phyloP scores from a whole-genome alignment of 768 basidiomycete genomes.

The Gyrodon lividus region DNA sequence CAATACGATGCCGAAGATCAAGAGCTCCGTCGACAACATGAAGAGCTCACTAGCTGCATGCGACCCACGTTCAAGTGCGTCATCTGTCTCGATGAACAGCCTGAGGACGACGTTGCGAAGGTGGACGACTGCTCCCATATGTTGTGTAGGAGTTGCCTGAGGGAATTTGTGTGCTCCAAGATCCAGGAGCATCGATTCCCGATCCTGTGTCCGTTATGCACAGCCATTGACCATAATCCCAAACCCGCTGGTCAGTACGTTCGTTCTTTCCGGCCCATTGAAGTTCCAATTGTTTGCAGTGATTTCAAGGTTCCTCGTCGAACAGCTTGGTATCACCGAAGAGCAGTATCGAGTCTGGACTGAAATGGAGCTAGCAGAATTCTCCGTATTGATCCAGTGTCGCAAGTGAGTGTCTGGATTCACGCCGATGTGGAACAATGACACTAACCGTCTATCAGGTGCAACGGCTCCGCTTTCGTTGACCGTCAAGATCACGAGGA shows the following conservation, averaged over 20 bases:
- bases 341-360: slow-evolving; percentile 40
- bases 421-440: background rate
- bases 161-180: slow-evolving; percentile 40
- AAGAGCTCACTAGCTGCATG: slow-evolving; percentile 23
- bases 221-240: slow-evolving; percentile 22
- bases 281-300: slow-evolving; percentile 24
- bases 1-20: slow-evolving; percentile 42
- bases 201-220: slow-evolving; percentile 60
- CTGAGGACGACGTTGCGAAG: slow-evolving; percentile 41
- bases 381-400: slow-evolving; percentile 48
- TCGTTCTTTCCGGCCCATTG: background rate
- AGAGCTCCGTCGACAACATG: slow-evolving; percentile 35
- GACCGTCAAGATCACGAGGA: slow-evolving; percentile 47
- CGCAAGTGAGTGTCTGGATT: slow-evolving; percentile 39
- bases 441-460: slow-evolving; percentile 36
- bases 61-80: slow-evolving; percentile 50
- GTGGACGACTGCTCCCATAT: slow-evolving; percentile 47
- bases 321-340: slow-evolving; percentile 45
- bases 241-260: slow-evolving; percentile 33
- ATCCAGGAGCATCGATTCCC: slow-evolving; percentile 56
- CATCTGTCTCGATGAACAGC: slow-evolving; percentile 53
- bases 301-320: slow-evolving; percentile 40
- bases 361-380: slow-evolving; percentile 46
- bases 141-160: slow-evolving; percentile 56
- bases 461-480: slow-evolving; percentile 46